phyloP scores from a whole-genome alignment of 2,329 filamentous ascomycete genomes.

The Coniochaeta hoffmannii region DNA sequence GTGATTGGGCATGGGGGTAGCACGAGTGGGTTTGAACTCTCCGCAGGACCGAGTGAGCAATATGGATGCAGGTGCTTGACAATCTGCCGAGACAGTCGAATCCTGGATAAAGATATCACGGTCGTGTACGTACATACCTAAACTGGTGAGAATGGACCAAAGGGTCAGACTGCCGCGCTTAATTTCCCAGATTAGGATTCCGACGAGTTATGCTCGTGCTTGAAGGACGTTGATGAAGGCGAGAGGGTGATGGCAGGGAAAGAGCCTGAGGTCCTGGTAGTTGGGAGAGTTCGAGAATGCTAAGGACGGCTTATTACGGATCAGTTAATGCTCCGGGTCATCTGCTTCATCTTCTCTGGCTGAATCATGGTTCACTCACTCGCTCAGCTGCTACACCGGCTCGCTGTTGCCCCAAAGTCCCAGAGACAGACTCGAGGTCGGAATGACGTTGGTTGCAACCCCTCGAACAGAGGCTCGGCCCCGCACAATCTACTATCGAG shows the following conservation, averaged over 20 bases:
- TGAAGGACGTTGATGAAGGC: neutral
- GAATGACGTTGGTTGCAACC: conserved; percentile 1
- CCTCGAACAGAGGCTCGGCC: neutral
- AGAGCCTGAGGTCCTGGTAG: neutral
- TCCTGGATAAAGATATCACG: conserved; percentile 13
- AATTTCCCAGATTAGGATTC: neutral
- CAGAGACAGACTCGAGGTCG: neutral
- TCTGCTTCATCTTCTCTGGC: neutral
- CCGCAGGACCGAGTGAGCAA: conserved; percentile 23
- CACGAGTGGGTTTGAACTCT: conserved; percentile 18
- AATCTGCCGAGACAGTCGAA: conserved; percentile 21
- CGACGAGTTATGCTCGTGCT: neutral
- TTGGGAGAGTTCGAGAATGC: neutral
- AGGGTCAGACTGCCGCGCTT: conserved; percentile 10
- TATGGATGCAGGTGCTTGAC: conserved; percentile 16
- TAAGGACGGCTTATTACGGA: neutral
- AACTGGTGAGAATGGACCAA: conserved; percentile 5
- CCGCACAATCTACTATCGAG: neutral
- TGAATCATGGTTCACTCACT: neutral
- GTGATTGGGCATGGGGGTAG: conserved; percentile 14
- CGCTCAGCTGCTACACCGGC: neutral
- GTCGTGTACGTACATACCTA: conserved; percentile 13
- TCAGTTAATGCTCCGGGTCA: conserved; percentile 1
- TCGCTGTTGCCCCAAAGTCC: neutral
- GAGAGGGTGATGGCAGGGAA: neutral